phyloP scores from a whole-genome alignment of 805 yeast species.

The Monosporozyma yasuniensis region DNA sequence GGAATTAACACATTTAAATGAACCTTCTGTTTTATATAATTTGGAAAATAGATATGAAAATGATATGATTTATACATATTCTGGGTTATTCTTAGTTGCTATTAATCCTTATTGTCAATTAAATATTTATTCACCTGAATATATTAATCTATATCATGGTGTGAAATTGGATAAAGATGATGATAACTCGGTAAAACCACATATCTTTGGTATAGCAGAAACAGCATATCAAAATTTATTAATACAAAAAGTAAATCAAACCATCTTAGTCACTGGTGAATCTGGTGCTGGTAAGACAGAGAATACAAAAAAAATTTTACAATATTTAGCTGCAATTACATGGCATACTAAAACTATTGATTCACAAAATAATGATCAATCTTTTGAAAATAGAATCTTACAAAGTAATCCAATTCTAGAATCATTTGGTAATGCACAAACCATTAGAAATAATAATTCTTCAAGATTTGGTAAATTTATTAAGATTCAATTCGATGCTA shows the following conservation, averaged over 20 bases:
- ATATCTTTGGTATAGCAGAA: slow-evolving; percentile 84
- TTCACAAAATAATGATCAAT: slow-evolving; percentile 16
- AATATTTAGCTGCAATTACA: slow-evolving; percentile 76
- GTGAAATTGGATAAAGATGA: slow-evolving; percentile 32
- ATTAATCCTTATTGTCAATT: slow-evolving; percentile 80
- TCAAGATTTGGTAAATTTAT: slow-evolving; percentile 96
- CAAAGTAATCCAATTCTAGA: slow-evolving; percentile 95
- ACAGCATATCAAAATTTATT: slow-evolving; percentile 72
- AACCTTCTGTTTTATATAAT: slow-evolving; percentile 89
- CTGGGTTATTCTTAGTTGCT: slow-evolving; percentile 92
- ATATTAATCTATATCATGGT: slow-evolving; percentile 48
- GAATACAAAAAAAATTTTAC: slow-evolving; percentile 89
- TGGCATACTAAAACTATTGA: slow-evolving; percentile 16
- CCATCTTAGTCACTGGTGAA: slow-evolving; percentile 95
- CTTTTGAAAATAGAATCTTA: slow-evolving; percentile 75
- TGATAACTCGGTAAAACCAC: slow-evolving; percentile 47
- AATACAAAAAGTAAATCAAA: slow-evolving; percentile 64
- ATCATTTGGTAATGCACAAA: slow-evolving; percentile 94
- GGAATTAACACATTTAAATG: slow-evolving; percentile 85
- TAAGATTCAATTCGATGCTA: slow-evolving; percentile 61
- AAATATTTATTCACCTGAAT: slow-evolving; percentile 57
- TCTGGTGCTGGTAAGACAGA: slow-evolving; percentile 99
- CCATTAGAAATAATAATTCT: slow-evolving; percentile 86
- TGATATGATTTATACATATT: slow-evolving; percentile 82
- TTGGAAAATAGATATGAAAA: slow-evolving; percentile 65